Conservation (phyloP, 305 asterid genomes). For the Fraxinus dipetala region DNA sequence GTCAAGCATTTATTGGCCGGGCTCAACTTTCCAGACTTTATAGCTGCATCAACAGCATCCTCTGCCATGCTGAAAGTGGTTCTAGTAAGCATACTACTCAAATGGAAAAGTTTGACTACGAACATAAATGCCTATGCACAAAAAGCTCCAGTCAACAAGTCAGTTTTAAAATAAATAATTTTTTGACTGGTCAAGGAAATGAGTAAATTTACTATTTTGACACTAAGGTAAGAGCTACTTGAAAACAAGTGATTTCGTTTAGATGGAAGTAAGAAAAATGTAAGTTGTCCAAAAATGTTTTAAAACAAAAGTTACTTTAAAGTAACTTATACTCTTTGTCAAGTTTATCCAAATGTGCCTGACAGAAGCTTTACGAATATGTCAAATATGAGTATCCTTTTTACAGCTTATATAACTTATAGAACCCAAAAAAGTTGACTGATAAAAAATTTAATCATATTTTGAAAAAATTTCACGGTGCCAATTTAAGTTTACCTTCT, state of each 20-base stretch:
- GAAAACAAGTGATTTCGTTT: not conserved
- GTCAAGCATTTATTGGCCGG: slow-evolving; percentile 69
- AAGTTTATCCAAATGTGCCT: not conserved
- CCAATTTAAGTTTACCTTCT: slow-evolving; percentile 60
- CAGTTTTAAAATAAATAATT: not conserved
- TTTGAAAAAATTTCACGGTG: not conserved
- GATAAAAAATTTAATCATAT: not conserved
- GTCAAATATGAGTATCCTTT: not conserved
- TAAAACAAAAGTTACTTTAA: not conserved
- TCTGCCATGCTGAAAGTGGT: slow-evolving; percentile 87
- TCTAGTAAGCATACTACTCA: slow-evolving; percentile 24
- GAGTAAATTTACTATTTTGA: not conserved
- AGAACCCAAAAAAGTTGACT: not conserved
- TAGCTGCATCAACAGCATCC: slow-evolving; percentile 89
- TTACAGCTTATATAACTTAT: not conserved
- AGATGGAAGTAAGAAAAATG: not conserved
- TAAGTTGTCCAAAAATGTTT: not conserved
- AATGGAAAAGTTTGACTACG: not conserved
- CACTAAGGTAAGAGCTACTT: not conserved
- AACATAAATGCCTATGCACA: not conserved
- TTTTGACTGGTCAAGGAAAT: not conserved
- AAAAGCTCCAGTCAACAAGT: not conserved
- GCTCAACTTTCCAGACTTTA: slow-evolving; percentile 75
- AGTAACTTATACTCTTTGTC: not conserved
- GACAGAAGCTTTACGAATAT: not conserved